phyloP scores from a whole-genome alignment of 352 stramenopile species.

The Pythium biforme region DNA sequence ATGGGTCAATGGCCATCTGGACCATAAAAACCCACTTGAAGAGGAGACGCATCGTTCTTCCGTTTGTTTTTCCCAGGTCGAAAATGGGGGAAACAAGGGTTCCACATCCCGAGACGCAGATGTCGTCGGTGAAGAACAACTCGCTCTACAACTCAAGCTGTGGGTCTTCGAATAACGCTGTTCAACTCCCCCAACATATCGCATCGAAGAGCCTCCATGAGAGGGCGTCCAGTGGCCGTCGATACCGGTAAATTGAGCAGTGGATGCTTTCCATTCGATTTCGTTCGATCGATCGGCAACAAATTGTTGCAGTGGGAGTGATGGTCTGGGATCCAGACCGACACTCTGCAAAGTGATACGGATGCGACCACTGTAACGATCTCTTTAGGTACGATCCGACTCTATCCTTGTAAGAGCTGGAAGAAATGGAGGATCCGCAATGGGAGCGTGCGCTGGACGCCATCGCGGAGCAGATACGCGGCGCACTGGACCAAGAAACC shows the following conservation, averaged over 20 bases:
- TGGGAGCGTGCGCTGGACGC: conserved; percentile 14
- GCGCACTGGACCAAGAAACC: background rate
- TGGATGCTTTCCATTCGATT: background rate
- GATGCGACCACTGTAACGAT: background rate
- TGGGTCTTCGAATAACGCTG: no score
- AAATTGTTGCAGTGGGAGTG: conserved; percentile 26
- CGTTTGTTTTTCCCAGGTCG: conserved; percentile 8
- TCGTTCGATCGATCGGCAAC: background rate
- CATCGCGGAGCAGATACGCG: conserved; percentile 9
- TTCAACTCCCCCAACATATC: no score
- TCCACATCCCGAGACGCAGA: conserved; percentile 7
- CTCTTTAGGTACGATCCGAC: conserved; percentile 7
- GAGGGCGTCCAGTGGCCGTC: no score
- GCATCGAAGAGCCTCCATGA: no score
- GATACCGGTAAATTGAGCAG: background rate
- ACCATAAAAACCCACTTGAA: conserved; percentile 16
- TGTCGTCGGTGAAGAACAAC: background rate
- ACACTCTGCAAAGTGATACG: conserved; percentile 17
- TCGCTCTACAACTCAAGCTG: no score
- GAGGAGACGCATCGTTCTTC: conserved; percentile 5
- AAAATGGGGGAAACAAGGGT: background rate
- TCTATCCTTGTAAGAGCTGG: background rate
- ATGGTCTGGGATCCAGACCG: conserved; percentile 16
- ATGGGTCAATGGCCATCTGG: background rate
- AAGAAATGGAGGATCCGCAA: conserved; percentile 3